phyloP scores from a whole-genome alignment of 768 basidiomycete species.

The Serendipita sp. region DNA sequence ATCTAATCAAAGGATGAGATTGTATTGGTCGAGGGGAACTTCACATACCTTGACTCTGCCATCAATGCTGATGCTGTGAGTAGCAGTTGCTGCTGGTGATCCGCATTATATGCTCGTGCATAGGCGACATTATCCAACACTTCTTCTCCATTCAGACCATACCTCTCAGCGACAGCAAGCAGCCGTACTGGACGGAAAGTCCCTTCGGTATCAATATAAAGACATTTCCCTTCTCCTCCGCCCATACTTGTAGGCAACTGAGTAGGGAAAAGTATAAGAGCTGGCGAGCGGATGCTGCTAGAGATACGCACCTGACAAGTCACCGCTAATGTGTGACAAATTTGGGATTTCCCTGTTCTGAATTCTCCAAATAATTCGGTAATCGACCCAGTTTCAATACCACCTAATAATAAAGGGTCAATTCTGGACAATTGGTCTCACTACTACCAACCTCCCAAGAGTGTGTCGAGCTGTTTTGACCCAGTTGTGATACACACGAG shows the following conservation, averaged over 20 bases:
- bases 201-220: slow-evolving; percentile 98
- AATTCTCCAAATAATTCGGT: slow-evolving; percentile 98
- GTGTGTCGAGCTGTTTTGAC: slow-evolving; percentile 86
- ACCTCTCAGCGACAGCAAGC: slow-evolving; percentile 86
- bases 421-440: neutral
- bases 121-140: slow-evolving; percentile 98
- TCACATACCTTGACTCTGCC: slow-evolving; percentile 83
- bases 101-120: slow-evolving; percentile 95
- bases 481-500: slow-evolving; percentile 94
- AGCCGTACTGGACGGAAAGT: slow-evolving; percentile 95
- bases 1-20: slow-evolving; percentile 34
- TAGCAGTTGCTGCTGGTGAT: slow-evolving; percentile 83
- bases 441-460: slow-evolving; percentile 58
- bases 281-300: neutral
- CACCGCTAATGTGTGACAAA: slow-evolving; percentile 95
- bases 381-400: slow-evolving; percentile 95
- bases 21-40: no score
- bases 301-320: slow-evolving; percentile 59
- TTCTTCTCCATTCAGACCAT: slow-evolving; percentile 94
- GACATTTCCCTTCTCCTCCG: slow-evolving; percentile 95
- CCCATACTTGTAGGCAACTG: slow-evolving; percentile 89
- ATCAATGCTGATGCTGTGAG: slow-evolving; percentile 93
- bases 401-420: slow-evolving; percentile 33
- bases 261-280: neutral
- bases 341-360: slow-evolving; percentile 92